Evolutionary conservation across 495 filamentous ascomycete genomes (phyloP).

Genomic region (Rhypophila decipiens): DNA sequence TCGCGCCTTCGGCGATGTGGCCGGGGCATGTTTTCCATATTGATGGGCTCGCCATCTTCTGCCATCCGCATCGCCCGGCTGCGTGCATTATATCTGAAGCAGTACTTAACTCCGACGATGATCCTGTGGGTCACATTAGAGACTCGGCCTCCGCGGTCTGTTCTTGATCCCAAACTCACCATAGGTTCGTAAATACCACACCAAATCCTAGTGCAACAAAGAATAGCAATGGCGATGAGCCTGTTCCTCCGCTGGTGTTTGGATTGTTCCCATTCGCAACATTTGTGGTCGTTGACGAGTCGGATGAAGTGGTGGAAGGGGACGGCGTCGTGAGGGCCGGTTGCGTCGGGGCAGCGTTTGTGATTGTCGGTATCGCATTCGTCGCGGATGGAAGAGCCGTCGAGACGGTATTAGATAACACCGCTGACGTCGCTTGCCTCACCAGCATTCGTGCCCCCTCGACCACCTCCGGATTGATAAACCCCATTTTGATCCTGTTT

Average conservation of each 20-base stretch:
- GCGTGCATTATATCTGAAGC: conserved; percentile 94
- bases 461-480: conserved; percentile 20
- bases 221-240: conserved; percentile 88
- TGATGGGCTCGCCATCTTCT: conserved; percentile 85
- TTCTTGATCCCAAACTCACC: conserved; percentile 50
- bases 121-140: conserved; percentile 62
- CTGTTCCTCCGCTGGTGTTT: conserved; percentile 33
- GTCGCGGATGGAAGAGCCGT: neutral
- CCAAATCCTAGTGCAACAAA: conserved; percentile 97
- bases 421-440: conserved; percentile 14
- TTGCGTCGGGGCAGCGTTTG: neutral
- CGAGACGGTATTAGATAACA: neutral
- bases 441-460: conserved; percentile 20
- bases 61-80: conserved; percentile 72
- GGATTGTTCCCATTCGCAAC: conserved; percentile 11
- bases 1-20: conserved; percentile 77
- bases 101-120: conserved; percentile 98
- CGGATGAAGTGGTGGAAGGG: neutral
- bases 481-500: conserved; percentile 17
- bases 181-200: conserved; percentile 98
- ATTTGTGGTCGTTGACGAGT: conserved; percentile 9
- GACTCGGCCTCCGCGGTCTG: conserved; percentile 4
- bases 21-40: conserved; percentile 71
- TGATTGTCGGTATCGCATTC: neutral
- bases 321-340: neutral